Conservation (phyloP, 2,329 filamentous ascomycete species). For the Periconia sp. region DNA sequence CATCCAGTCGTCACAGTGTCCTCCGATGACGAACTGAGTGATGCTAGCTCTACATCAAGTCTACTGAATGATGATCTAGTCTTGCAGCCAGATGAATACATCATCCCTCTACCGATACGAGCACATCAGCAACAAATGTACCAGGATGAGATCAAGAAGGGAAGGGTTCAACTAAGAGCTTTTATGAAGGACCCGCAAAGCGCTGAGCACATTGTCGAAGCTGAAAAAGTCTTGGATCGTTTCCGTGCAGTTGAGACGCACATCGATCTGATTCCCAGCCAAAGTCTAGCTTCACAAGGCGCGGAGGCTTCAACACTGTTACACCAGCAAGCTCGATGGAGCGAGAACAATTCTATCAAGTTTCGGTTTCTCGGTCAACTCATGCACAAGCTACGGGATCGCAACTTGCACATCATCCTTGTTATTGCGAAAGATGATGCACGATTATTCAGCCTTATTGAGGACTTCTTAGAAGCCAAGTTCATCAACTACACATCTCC, state of each 20-base stretch:
- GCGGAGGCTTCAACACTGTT: conserved; percentile 21
- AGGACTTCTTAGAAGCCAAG: conserved; percentile 31
- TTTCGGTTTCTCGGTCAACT: conserved; percentile 38
- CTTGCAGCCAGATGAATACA: conserved; percentile 34
- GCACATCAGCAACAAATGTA: conserved; percentile 38
- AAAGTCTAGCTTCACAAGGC: conserved; percentile 18
- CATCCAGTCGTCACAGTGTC: conserved; percentile 2
- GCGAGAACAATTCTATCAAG: conserved; percentile 38
- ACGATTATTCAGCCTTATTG: conserved; percentile 31
- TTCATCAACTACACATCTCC: conserved; percentile 33
- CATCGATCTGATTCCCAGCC: conserved; percentile 36
- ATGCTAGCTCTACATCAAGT: conserved; percentile 25
- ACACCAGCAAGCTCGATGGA: conserved; percentile 31
- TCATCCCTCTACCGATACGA: conserved; percentile 40
- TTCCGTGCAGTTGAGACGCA: conserved; percentile 39
- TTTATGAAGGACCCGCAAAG: conserved; percentile 19
- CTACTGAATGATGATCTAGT: conserved; percentile 36
- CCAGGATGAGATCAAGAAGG: conserved; percentile 19
- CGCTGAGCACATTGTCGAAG: conserved; percentile 18
- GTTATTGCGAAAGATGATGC: conserved; percentile 29
- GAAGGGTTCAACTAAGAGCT: conserved; percentile 23
- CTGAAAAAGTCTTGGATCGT: conserved; percentile 25
- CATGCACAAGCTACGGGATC: conserved; percentile 25
- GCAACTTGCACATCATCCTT: conserved; percentile 35
- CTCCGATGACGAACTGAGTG: conserved; percentile 25